A percentile compares a stretch with the other conserved stretches of the same genome.
Evolutionary conservation across 352 stramenopile species (phyloP).

Genomic region (Peronospora farinosa): DNA sequence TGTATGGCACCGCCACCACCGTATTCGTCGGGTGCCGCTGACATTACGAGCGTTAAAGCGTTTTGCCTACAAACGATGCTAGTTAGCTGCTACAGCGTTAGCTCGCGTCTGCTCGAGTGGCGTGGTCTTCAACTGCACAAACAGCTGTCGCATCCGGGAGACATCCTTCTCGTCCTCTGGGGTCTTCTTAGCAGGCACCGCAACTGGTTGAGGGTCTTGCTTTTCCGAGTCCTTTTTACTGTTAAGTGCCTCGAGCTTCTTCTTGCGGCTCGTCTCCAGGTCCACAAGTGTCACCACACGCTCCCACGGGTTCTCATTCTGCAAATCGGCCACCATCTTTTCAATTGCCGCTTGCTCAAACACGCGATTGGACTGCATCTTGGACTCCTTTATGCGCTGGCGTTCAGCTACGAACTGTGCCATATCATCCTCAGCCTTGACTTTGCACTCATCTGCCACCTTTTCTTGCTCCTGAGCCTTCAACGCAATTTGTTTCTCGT

Average conservation of each 20-base stretch:
- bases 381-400: slow-evolving; percentile 81
- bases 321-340: slow-evolving; percentile 90
- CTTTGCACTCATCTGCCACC: slow-evolving; percentile 61
- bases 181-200: slow-evolving; percentile 44
- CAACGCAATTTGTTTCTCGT: slow-evolving; percentile 55
- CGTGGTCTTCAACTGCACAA: slow-evolving; percentile 92
- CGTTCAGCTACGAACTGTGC: slow-evolving; percentile 82
- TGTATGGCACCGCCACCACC: neutral
- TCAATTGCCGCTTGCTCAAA: slow-evolving; percentile 92
- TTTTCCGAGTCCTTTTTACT: slow-evolving; percentile 37
- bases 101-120: slow-evolving; percentile 75
- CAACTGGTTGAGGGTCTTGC: slow-evolving; percentile 38
- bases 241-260: slow-evolving; percentile 60
- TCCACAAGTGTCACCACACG: slow-evolving; percentile 91
- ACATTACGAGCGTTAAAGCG: neutral
- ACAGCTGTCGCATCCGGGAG: slow-evolving; percentile 89
- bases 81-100: slow-evolving; percentile 40
- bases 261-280: slow-evolving; percentile 71
- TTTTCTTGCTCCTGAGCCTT: slow-evolving; percentile 72
- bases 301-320: slow-evolving; percentile 93
- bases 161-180: slow-evolving; percentile 79
- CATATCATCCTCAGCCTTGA: slow-evolving; percentile 60
- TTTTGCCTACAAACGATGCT: slow-evolving; percentile 8
- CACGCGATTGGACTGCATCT: slow-evolving; percentile 89
- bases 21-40: neutral